phyloP scores from a whole-genome alignment of 768 basidiomycete species.

The Xerocomellus dryophilus region DNA sequence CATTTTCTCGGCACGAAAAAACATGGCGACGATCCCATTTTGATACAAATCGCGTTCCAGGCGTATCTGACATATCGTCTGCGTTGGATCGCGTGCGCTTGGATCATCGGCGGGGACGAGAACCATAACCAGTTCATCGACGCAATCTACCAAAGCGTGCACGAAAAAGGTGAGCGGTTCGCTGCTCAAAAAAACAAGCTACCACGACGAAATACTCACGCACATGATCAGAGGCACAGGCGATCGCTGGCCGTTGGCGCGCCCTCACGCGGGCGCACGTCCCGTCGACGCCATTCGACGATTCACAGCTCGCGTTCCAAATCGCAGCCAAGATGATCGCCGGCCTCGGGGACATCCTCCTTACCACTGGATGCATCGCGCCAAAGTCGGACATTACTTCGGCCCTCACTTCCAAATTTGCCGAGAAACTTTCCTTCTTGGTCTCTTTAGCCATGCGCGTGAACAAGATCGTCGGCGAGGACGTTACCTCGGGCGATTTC shows the following conservation, averaged over 20 bases:
- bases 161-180: slow-evolving; percentile 34
- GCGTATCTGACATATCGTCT: slow-evolving; percentile 27
- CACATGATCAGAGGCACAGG: slow-evolving; percentile 38
- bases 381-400: slow-evolving; percentile 33
- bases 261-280: slow-evolving; percentile 38
- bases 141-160: slow-evolving; percentile 34
- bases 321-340: slow-evolving; percentile 23
- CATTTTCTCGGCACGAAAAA: slow-evolving; percentile 29
- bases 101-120: slow-evolving; percentile 32
- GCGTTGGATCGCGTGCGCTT: slow-evolving; percentile 27
- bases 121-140: slow-evolving; percentile 21
- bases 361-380: slow-evolving; percentile 26
- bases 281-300: slow-evolving; percentile 23
- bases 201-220: not conserved
- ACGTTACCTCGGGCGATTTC: slow-evolving; percentile 32
- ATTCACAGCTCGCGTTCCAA: slow-evolving; percentile 23
- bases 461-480: slow-evolving; percentile 37
- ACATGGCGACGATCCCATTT: slow-evolving; percentile 34
- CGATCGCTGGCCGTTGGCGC: slow-evolving; percentile 45
- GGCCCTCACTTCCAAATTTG: slow-evolving; percentile 42
- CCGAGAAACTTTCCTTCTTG: slow-evolving; percentile 40
- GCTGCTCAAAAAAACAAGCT: not conserved
- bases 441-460: slow-evolving; percentile 46
- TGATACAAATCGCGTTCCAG: slow-evolving; percentile 38
- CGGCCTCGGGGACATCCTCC: slow-evolving; percentile 29